phyloP scores from a whole-genome alignment of 495 filamentous ascomycete genomes.

The Daldinia caldariorum region DNA sequence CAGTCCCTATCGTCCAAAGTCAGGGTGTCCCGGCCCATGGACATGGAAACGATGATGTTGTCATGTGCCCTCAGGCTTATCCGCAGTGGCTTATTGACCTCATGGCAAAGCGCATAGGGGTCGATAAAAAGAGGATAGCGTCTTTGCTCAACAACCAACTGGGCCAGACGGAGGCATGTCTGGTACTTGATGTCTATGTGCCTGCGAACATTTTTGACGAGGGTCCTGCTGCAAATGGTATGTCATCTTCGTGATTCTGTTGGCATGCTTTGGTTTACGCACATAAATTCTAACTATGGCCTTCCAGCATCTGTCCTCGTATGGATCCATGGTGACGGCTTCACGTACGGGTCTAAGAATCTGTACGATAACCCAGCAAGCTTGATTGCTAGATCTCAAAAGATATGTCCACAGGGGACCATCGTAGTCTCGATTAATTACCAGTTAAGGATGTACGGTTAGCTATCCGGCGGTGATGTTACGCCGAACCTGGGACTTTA shows the following conservation, averaged over 20 bases:
- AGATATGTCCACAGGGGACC: constrained; percentile 57
- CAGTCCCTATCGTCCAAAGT: constrained; percentile 9
- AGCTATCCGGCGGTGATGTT: constrained; percentile 62
- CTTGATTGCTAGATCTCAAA: constrained; percentile 55
- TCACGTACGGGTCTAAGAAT: constrained; percentile 60
- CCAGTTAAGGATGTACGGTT: constrained; percentile 72
- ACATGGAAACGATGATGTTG: background rate
- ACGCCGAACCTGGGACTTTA: constrained; percentile 68
- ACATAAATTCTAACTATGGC: constrained; percentile 9
- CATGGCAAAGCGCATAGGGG: constrained; percentile 17
- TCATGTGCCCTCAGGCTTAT: constrained; percentile 40
- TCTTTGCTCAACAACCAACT: constrained; percentile 12
- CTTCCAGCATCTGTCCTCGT: constrained; percentile 62
- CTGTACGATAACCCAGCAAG: constrained; percentile 53
- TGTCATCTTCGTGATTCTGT: background rate
- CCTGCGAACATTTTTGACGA: constrained; percentile 26
- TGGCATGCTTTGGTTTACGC: background rate
- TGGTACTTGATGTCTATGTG: constrained; percentile 37
- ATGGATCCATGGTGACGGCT: constrained; percentile 71
- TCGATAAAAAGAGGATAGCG: constrained; percentile 11
- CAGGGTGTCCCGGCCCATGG: constrained; percentile 10
- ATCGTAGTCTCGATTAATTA: constrained; percentile 71
- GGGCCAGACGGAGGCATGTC: constrained; percentile 40
- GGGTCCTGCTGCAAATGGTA: constrained; percentile 10
- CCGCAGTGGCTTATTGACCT: constrained; percentile 36